These are phyloP conservation scores for Tulasnella calospora DNA, from an alignment of 768 basidiomycete species.

Conservation along the genomic window DNA sequence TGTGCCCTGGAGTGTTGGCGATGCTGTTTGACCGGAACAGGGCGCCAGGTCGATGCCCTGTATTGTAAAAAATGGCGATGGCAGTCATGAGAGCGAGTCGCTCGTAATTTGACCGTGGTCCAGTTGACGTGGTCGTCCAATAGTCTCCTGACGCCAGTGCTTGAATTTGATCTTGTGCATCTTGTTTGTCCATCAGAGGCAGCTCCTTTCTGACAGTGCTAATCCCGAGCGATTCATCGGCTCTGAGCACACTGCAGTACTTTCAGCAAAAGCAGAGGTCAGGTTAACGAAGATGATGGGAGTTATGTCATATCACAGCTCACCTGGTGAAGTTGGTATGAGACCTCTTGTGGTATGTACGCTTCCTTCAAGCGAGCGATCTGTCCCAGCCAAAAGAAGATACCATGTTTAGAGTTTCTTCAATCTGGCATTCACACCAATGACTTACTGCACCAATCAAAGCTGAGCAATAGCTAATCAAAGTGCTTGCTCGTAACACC, in stretches of 20 bases:
- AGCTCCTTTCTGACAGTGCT: neutral
- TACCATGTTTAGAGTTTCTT: no score
- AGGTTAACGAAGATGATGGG: no score
- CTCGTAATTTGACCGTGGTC: neutral
- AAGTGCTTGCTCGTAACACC: neutral
- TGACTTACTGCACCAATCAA: neutral
- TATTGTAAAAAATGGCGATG: neutral
- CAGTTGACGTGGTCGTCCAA: neutral
- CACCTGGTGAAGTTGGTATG: no score
- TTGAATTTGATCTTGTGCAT: neutral
- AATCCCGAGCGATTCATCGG: no score
- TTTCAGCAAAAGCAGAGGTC: no score
- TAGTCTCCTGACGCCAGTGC: neutral
- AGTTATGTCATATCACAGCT: no score
- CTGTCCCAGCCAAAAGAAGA: no score
- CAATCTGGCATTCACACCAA: no score
- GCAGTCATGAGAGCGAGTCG: neutral
- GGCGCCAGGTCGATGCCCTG: neutral
- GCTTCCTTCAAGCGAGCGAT: no score
- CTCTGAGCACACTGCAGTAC: no score
- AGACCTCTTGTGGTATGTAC: no score
- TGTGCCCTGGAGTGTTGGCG: neutral
- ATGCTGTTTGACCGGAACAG: neutral
- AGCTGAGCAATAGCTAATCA: neutral
- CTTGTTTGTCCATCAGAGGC: neutral